Percentiles rank a stretch among this genome's conserved stretches.
Conservation (phyloP, 2,329 filamentous ascomycete species). For the Xylaria sp. region DNA sequence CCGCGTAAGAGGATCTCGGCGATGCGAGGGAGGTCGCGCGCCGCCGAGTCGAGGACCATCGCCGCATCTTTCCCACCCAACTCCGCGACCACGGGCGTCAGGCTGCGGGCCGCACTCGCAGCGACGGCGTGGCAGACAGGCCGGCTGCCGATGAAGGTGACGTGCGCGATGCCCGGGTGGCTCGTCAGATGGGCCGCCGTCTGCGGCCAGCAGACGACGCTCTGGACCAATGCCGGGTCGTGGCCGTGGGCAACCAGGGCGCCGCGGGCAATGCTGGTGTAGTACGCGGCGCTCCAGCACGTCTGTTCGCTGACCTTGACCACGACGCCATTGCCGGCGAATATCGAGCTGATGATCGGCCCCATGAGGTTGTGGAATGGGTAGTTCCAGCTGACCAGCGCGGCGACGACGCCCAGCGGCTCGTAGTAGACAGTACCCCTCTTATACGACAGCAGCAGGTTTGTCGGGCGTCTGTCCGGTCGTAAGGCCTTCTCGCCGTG, state of each 20-base stretch:
- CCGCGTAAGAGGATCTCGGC: slow-evolving; percentile 88
- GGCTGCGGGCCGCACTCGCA: slow-evolving; percentile 81
- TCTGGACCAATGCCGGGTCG: slow-evolving; percentile 83
- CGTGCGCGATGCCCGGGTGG: slow-evolving; percentile 83
- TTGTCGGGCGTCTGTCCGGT: slow-evolving; percentile 81
- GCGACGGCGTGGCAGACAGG: slow-evolving; percentile 90
- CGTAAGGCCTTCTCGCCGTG: slow-evolving; percentile 86
- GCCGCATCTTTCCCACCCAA: slow-evolving; percentile 95
- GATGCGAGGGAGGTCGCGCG: slow-evolving; percentile 74
- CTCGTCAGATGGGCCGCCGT: slow-evolving; percentile 84
- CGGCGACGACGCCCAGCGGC: slow-evolving; percentile 90
- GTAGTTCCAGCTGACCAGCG: slow-evolving; percentile 97
- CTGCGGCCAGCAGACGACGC: slow-evolving; percentile 87
- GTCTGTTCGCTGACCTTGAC: slow-evolving; percentile 97
- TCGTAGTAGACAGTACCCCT: slow-evolving; percentile 90
- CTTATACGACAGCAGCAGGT: slow-evolving; percentile 96
- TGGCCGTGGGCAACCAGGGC: slow-evolving; percentile 87
- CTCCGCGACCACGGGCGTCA: slow-evolving; percentile 92
- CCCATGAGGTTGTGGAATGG: slow-evolving; percentile 95
- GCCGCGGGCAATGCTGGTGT: slow-evolving; percentile 79
- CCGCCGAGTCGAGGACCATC: slow-evolving; percentile 84
- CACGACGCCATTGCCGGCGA: slow-evolving; percentile 89
- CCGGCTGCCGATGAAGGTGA: slow-evolving; percentile 96
- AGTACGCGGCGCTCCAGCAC: slow-evolving; percentile 90
- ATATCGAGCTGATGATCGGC: slow-evolving; percentile 89